A percentile compares a stretch with the other conserved stretches of the same genome.
Evolutionary conservation across 441 rosid species (phyloP).

Genomic region (Arabidopsis lyrata): DNA sequence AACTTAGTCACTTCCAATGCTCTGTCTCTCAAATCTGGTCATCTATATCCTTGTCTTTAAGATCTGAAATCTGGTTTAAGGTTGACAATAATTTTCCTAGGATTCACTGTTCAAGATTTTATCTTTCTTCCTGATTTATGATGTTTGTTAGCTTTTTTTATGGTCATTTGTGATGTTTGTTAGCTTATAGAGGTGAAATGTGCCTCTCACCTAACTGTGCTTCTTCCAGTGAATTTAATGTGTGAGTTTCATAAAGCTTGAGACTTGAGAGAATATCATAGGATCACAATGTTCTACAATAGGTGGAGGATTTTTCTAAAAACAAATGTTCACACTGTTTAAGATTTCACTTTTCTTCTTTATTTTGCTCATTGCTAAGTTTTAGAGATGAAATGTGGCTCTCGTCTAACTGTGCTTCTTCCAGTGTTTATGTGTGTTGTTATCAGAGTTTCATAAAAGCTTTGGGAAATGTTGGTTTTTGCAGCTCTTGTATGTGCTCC

Average conservation of each 20-base stretch:
- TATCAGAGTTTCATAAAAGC: too few relatives aligned
- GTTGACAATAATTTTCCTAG: neutral
- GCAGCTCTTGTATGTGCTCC: too few relatives aligned
- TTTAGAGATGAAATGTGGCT: conserved; percentile 45
- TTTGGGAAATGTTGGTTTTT: too few relatives aligned
- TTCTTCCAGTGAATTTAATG: conserved; percentile 27
- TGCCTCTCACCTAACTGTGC: conserved; percentile 40
- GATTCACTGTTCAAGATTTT: conserved; percentile 1
- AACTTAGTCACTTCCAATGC: conserved; percentile 13
- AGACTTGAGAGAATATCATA: conserved; percentile 33
- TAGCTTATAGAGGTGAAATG: conserved; percentile 43
- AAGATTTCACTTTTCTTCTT: conserved; percentile 21
- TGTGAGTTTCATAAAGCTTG: conserved; percentile 35
- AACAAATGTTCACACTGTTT: conserved; percentile 23
- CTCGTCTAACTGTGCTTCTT: conserved; percentile 27
- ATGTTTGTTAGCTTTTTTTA: too few relatives aligned
- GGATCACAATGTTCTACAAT: conserved; percentile 19
- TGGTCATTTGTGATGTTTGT: too few relatives aligned
- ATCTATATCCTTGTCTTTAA: conserved; percentile 28
- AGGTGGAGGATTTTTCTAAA: neutral
- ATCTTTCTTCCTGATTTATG: conserved; percentile 36
- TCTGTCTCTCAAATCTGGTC: conserved; percentile 30
- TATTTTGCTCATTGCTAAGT: conserved; percentile 21
- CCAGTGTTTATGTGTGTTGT: too few relatives aligned
- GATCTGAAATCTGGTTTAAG: conserved; percentile 42